Percentiles rank a stretch among this genome's conserved stretches.
phyloP scores from a whole-genome alignment of 768 basidiomycete genomes.

The Suillus ampliporus region DNA sequence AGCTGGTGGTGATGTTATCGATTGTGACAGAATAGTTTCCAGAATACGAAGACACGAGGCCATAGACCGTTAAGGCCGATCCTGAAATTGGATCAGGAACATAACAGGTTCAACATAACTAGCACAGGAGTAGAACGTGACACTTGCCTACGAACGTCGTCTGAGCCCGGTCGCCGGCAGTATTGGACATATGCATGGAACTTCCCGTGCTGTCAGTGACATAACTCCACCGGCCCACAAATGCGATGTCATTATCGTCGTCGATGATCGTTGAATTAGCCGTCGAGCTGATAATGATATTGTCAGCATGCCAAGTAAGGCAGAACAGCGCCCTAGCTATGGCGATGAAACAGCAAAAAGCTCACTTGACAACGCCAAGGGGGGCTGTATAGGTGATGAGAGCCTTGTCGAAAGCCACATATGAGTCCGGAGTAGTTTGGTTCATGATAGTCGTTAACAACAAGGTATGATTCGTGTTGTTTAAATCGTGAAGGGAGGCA shows the following conservation, averaged over 20 bases:
- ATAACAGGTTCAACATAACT: slow-evolving; percentile 4
- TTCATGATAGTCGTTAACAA: slow-evolving; percentile 54
- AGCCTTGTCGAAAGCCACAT: slow-evolving; percentile 64
- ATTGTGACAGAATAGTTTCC: slow-evolving; percentile 66
- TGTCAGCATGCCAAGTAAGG: slow-evolving; percentile 21
- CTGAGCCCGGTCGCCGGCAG: slow-evolving; percentile 51
- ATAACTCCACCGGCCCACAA: slow-evolving; percentile 61
- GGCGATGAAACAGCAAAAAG: slow-evolving; percentile 6
- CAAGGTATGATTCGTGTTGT: slow-evolving; percentile 57
- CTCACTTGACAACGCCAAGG: slow-evolving; percentile 41
- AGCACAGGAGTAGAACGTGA: slow-evolving; percentile 5
- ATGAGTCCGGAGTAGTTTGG: slow-evolving; percentile 37
- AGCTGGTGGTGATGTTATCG: slow-evolving; percentile 52
- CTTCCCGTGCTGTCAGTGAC: slow-evolving; percentile 36
- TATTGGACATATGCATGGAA: slow-evolving; percentile 38
- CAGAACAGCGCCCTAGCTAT: slow-evolving; percentile 4
- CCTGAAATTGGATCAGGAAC: slow-evolving; percentile 45
- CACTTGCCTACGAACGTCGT: slow-evolving; percentile 54
- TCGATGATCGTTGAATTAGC: slow-evolving; percentile 44
- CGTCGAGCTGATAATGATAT: slow-evolving; percentile 38
- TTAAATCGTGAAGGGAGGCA: slow-evolving; percentile 52
- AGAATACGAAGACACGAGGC: slow-evolving; percentile 60
- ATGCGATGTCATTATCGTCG: slow-evolving; percentile 51
- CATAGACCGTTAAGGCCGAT: slow-evolving; percentile 62
- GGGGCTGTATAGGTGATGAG: slow-evolving; percentile 49